Evolutionary conservation across 2,329 filamentous ascomycete species (phyloP), one percentile per base, ranked within the genome.

Genomic region (Claviceps arundinis): DNA sequence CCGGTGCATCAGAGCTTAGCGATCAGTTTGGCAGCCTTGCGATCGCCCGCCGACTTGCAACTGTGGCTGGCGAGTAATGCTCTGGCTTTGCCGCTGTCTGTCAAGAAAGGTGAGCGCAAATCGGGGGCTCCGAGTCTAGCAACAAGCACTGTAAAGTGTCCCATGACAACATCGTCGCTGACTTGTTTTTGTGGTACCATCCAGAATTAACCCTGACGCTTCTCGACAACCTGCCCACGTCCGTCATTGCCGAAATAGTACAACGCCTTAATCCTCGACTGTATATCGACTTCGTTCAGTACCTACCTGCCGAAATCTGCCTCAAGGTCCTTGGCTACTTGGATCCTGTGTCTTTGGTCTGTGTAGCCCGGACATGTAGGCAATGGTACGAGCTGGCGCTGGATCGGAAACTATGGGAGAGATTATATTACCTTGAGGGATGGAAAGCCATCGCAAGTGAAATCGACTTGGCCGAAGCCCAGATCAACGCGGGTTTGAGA

Each of bases 241-340:
- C 86, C 6, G 80, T 83, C 51, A 83, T 96, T 54, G 83, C 85
- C 48, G 77, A 84, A 45, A 87, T 96, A 50, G 87, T 95, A 47
- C 80, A 90, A 51, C 80, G 84, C 56, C 72, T 95, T 17, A 86
- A 84, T 56, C 87, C 89, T 4, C 78, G 90, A 50, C 82, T 97
- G 2, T 90, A 96, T 67, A 91, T 96, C 69, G 88, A 98, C 68
- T 95, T 95, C 51, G 82, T 95, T 43, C 74, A 81, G 57, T 82
- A 88, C 61, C 79, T 98, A 0, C 93, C 93, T 0, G 82, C 87
- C 26, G 93, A 98, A 66, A 86, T 98, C 60, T 94, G 89, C 55
- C 82, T 93, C 45, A 85, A 94, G 62, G 85, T 97, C 45, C 83
- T 98, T 44, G 84, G 85, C 16, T 93, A 89, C 62, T 82, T 98